Base-by-base conservation (phyloP, 305 asterid species). In the Withania somnifera region DNA sequence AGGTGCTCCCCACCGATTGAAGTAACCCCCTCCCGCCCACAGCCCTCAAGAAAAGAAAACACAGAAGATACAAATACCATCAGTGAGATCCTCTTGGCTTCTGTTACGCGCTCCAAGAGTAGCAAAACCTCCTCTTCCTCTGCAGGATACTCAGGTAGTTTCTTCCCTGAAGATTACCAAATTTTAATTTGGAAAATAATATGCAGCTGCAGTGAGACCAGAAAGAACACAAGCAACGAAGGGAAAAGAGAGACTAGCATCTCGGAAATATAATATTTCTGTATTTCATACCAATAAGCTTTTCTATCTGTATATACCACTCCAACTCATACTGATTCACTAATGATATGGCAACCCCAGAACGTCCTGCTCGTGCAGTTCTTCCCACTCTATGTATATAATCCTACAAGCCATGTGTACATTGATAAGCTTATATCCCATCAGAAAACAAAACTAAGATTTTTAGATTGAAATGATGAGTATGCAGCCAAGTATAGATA, bases 311-410 rank as follows among this genome's bases (percentile, higher is more conserved):
- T 32, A 87, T 17, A 86, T 89, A 95, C 98, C 96, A 94, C 86
- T 91, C 97, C 88, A 95, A 76, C 85, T 94, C 98, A 45, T 93
- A 94, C 88, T 95, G 99, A 86, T 93, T 93, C 83, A 94, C 91
- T 58, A 94, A 68, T 15, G 99, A 88, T 78, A 95, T 89, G 19
- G 98, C 97, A 73, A 94, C 88, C 36, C 98, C 99, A 6, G 97
- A 94, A 60, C 98, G 90, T 28, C 99, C 99, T 73, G 99, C 99
- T 53, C 97, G 92, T 79, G 98, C 98, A 81, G 99, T 95, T 89
- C 99, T 93, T 84, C 99, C 99, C 19, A 95, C 99, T 77, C 98
- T 85, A 85, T 95, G 99, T 83, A 94, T 93, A 79, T 95, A 95
- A 86, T 95, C 99, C 99, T 95, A 90, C 51, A 83, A 78, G 75